Base-by-base conservation (phyloP, 192 early-diverging fungal species). In the Bifiguratus adelaidae region DNA sequence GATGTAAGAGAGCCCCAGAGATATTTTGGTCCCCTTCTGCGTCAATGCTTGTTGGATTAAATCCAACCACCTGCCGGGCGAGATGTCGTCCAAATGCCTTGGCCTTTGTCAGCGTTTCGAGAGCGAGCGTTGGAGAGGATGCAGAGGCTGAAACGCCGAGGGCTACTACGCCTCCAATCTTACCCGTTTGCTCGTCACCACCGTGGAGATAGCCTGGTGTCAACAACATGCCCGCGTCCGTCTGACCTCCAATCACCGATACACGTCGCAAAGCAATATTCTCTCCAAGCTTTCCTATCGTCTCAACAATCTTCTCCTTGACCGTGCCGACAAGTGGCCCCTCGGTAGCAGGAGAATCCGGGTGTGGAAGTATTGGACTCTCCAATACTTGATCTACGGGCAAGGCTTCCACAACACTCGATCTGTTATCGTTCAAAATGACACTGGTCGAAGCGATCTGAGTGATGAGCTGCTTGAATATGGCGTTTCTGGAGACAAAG, bases 51-150 rank as follows among this genome's bases (percentile, higher is more conserved):
- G 58, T 55, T 3, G 92, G 90, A 21, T 63, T 74, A 35, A 82
- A 92, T 8, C 90, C 90, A 41, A 89, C 87, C 13, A 93, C 71
- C 52, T 93, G 89, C 48, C 92, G 88, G 1, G 92, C 87, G 15
- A 95, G 55, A 33, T 88, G 77, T 36, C 70, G 61, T 21, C 37
- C 37, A n/a, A n/a, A n/a, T n/a, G n/a, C n/a, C 0, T 83, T 77
- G 3, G 88, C 56, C 49, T 71, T 81, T 22, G 53, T 62, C 27
- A 89, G 58, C 6, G 36, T 47, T 3, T 26, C 45, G 15, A 53
- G 61, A 28, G 55, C 41, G 3, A 38, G 35, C 9, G 58, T 50
- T 30, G 56, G 56, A 47, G 52, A 56, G 42, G 68, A 49, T n/a
- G 52, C 53, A 2, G 48, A 48, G 32, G 52, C 34, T 32, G 21